These are phyloP conservation scores for Dimocarpus longan DNA, from an alignment of 345 rosid species.

Conservation along the genomic window DNA sequence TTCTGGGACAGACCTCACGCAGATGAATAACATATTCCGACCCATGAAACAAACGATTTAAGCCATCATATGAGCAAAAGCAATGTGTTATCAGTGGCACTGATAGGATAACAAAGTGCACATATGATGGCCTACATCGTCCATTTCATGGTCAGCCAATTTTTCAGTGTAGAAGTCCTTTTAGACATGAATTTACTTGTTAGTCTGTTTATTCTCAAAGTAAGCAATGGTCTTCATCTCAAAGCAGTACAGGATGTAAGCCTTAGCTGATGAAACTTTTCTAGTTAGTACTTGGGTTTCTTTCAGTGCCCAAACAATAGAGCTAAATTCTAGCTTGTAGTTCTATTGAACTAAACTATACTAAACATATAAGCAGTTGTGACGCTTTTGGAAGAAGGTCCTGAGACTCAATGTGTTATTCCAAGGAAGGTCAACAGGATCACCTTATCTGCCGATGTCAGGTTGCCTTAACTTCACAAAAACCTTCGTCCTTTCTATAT, in stretches of 20 bases:
- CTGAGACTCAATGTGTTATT: background rate
- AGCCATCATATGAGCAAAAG: background rate
- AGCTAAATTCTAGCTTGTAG: background rate
- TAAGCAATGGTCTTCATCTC: background rate
- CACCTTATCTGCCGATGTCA: background rate
- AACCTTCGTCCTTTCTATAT: background rate
- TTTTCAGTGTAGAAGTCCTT: background rate
- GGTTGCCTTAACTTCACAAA: background rate
- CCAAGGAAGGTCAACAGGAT: background rate
- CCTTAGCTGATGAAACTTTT: background rate
- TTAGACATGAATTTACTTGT: background rate
- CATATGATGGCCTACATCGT: background rate
- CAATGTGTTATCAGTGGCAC: background rate
- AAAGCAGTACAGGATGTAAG: background rate
- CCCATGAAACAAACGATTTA: background rate
- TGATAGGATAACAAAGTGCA: background rate
- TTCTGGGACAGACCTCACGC: background rate
- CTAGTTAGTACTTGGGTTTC: background rate
- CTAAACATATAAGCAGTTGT: conserved; percentile 2
- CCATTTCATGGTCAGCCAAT: background rate
- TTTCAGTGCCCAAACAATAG: background rate
- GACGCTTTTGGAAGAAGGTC: background rate
- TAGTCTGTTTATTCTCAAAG: background rate
- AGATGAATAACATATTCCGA: background rate
- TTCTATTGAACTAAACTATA: background rate